These are phyloP conservation scores for Ophiostoma piceae DNA, from an alignment of 2,329 filamentous ascomycete species.

Conservation along the genomic window DNA sequence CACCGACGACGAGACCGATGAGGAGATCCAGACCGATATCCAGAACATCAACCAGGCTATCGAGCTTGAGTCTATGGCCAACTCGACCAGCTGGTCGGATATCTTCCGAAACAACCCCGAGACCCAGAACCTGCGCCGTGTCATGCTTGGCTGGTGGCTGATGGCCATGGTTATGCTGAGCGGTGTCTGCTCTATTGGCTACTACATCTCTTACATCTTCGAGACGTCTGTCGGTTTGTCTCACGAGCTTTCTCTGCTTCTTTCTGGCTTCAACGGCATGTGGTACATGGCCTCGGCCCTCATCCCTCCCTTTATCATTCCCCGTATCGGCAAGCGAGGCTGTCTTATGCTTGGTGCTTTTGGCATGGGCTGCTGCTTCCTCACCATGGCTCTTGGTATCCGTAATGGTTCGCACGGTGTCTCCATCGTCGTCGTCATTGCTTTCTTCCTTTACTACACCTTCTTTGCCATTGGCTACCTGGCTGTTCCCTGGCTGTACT, in stretches of 20 bases:
- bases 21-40: slow-evolving; percentile 17
- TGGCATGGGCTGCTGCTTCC: not conserved
- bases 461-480: slow-evolving; percentile 47
- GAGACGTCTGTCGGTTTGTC: slow-evolving; percentile 31
- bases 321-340: slow-evolving; percentile 16
- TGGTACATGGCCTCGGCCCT: slow-evolving; percentile 14
- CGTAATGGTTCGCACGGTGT: slow-evolving; percentile 23
- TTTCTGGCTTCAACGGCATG: slow-evolving; percentile 16
- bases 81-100: slow-evolving; percentile 24
- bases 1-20: slow-evolving; percentile 16
- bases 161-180: slow-evolving; percentile 28
- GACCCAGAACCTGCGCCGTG: slow-evolving; percentile 26
- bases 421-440: slow-evolving; percentile 22
- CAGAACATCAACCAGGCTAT: slow-evolving; percentile 27
- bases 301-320: slow-evolving; percentile 12
- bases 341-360: slow-evolving; percentile 7
- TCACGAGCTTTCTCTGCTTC: not conserved
- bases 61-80: slow-evolving; percentile 24
- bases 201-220: slow-evolving; percentile 37
- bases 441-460: slow-evolving; percentile 24
- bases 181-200: slow-evolving; percentile 27
- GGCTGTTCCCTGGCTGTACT: slow-evolving; percentile 35
- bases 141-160: slow-evolving; percentile 26
- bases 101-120: slow-evolving; percentile 24
- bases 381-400: slow-evolving; percentile 23